These are phyloP conservation scores for Endocalyx cinctus DNA, from an alignment of 2,329 filamentous ascomycete species.

Conservation along the genomic window DNA sequence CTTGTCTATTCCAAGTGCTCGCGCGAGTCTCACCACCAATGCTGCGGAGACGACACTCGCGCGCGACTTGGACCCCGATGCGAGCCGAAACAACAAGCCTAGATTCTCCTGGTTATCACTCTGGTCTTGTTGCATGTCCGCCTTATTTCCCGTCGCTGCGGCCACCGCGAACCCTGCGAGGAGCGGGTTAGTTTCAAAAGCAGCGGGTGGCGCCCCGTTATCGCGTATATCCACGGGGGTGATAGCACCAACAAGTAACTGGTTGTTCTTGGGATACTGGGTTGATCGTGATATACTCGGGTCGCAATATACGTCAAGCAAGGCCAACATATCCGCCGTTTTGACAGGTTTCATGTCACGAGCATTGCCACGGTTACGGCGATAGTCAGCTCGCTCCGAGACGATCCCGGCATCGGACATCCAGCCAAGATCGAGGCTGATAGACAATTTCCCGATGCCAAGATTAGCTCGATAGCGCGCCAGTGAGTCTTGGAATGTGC, in stretches of 20 bases:
- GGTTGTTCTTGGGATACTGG: not conserved
- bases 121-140: not conserved
- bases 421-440: conserved; percentile 18
- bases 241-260: not conserved
- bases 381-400: conserved; percentile 10
- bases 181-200: too few species aligned
- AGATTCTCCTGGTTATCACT: not conserved
- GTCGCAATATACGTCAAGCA: conserved; percentile 12
- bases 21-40: conserved; percentile 3
- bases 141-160: not conserved
- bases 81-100: not conserved
- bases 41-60: conserved; percentile 3
- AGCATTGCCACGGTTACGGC: not conserved
- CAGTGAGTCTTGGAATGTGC: conserved; percentile 29
- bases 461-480: conserved; percentile 16
- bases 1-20: conserved; percentile 1
- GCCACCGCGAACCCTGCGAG: not conserved
- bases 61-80: too few species aligned
- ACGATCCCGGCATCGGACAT: conserved; percentile 18
- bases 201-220: not conserved
- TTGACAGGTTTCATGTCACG: not conserved
- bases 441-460: conserved; percentile 9
- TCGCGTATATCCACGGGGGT: not conserved
- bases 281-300: conserved; percentile 1
- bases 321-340: conserved; percentile 18